Percentiles rank a stretch among this genome's conserved stretches.
Evolutionary conservation across 1,284 basidiomycete genomes (phyloP).

Genomic region (Anthracocystis panici-leucophaei): DNA sequence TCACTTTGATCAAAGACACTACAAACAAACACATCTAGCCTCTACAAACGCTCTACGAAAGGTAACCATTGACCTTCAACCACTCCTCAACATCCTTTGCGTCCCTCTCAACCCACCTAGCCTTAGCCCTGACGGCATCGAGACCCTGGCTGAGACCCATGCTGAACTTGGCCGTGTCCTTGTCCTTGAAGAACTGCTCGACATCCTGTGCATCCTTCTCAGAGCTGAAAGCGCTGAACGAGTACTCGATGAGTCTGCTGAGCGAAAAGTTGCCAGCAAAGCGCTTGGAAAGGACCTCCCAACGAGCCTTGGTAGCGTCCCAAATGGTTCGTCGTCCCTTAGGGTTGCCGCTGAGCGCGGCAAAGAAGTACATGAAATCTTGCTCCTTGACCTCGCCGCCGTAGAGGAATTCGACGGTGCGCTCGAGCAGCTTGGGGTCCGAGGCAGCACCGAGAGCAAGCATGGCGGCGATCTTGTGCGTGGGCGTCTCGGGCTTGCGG

Average conservation of each 20-base stretch:
- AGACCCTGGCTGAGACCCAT: slow-evolving; percentile 77
- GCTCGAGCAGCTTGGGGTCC: slow-evolving; percentile 63
- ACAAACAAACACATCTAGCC: background rate
- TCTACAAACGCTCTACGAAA: slow-evolving; percentile 18
- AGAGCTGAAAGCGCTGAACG: slow-evolving; percentile 77
- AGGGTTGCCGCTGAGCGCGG: slow-evolving; percentile 64
- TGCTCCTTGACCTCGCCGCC: slow-evolving; percentile 69
- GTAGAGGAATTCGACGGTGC: slow-evolving; percentile 67
- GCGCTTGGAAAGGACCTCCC: slow-evolving; percentile 73
- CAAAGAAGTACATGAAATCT: slow-evolving; percentile 69
- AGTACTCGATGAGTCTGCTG: slow-evolving; percentile 71
- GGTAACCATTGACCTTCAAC: slow-evolving; percentile 72
- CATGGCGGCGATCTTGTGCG: slow-evolving; percentile 70
- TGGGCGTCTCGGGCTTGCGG: slow-evolving; percentile 74
- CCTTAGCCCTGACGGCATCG: slow-evolving; percentile 76
- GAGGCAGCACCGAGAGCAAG: slow-evolving; percentile 65
- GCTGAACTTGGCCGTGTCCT: slow-evolving; percentile 71
- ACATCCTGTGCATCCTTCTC: slow-evolving; percentile 78
- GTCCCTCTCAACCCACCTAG: slow-evolving; percentile 76
- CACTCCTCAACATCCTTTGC: slow-evolving; percentile 74
- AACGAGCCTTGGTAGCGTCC: slow-evolving; percentile 68
- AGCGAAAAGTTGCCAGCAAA: slow-evolving; percentile 72
- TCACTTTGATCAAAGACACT: background rate
- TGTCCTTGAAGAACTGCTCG: slow-evolving; percentile 74
- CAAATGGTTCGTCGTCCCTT: slow-evolving; percentile 67